These are phyloP conservation scores for Brassica juncea DNA, from an alignment of 345 rosid species.

Conservation along the genomic window DNA sequence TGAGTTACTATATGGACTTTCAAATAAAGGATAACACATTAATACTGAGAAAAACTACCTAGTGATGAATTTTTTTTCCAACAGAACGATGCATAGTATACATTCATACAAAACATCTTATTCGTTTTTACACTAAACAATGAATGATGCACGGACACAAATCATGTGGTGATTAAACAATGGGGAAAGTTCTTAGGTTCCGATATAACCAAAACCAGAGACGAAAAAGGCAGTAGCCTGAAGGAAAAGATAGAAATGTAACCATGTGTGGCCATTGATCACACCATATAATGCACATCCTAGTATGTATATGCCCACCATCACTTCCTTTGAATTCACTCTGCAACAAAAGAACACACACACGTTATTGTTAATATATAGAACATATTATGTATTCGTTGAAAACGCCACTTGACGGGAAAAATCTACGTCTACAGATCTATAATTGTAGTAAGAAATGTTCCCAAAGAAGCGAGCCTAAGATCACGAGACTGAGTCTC, in stretches of 20 bases:
- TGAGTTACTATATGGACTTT: background rate
- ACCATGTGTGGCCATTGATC: constrained; percentile 61
- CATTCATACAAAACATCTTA: constrained; percentile 2
- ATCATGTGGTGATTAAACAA: background rate
- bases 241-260: constrained; percentile 58
- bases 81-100: too few species aligned
- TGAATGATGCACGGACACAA: background rate
- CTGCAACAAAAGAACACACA: constrained; percentile 40
- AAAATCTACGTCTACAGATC: background rate
- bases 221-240: constrained; percentile 86
- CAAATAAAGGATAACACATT: background rate
- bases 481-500: background rate
- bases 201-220: constrained; percentile 71
- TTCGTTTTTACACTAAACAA: background rate
- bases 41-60: too few species aligned
- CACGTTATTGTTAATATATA: background rate
- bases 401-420: background rate
- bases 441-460: background rate
- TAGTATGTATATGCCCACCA: constrained; percentile 71
- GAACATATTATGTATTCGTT: background rate
- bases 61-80: too few species aligned
- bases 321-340: constrained; percentile 66
- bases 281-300: constrained; percentile 73
- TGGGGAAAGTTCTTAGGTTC: constrained; percentile 46
- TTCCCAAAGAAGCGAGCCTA: background rate